Percentiles rank a stretch among this genome's conserved stretches.
Evolutionary conservation across 1,284 basidiomycete genomes (phyloP).

Genomic region (Naganishia sp.): DNA sequence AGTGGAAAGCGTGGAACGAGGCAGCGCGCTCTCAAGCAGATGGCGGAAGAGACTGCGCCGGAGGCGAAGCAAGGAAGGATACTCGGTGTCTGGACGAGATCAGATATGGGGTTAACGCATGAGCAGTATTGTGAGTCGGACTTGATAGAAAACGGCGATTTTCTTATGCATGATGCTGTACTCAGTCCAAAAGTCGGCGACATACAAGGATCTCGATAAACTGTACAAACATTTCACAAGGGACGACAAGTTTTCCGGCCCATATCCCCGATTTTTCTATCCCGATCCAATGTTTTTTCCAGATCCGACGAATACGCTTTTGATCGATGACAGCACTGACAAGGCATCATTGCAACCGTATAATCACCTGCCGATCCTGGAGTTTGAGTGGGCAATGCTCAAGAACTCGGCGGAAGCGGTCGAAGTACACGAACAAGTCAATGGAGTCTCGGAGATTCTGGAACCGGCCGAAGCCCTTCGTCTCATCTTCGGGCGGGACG

Average conservation of each 20-base stretch:
- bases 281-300: constrained; percentile 30
- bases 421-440: neutral
- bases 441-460: constrained; percentile 2
- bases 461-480: constrained; percentile 4
- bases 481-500: constrained; percentile 12
- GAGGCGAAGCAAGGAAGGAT: constrained; percentile 44
- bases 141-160: neutral
- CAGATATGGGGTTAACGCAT: constrained; percentile 45
- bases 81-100: constrained; percentile 50
- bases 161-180: constrained; percentile 1
- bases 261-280: neutral
- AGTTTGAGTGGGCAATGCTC: constrained; percentile 38
- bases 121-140: constrained; percentile 44
- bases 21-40: neutral
- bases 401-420: neutral
- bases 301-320: constrained; percentile 38
- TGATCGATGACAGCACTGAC: constrained; percentile 51
- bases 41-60: neutral
- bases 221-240: constrained; percentile 39
- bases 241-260: neutral
- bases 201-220: constrained; percentile 50
- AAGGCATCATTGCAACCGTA: constrained; percentile 52
- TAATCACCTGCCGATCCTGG: constrained; percentile 51
- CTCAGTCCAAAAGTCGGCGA: constrained; percentile 46
- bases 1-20: neutral